These are phyloP conservation scores for Ceratorhiza oryzae-sativae DNA, from an alignment of 1,284 basidiomycete genomes.

Conservation along the genomic window DNA sequence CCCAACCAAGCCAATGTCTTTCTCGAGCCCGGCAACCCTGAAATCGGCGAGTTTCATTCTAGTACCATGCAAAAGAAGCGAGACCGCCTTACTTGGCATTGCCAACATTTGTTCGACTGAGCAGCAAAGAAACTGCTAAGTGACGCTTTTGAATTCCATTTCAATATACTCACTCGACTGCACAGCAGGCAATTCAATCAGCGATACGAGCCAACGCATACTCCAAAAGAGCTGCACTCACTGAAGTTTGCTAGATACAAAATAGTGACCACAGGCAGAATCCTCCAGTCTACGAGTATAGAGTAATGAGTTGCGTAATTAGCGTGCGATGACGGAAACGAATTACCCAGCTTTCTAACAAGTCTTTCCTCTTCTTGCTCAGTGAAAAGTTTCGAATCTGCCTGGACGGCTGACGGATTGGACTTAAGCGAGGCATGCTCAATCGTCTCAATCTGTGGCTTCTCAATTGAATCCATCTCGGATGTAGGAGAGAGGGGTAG, in stretches of 20 bases:
- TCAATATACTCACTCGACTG: slow-evolving; percentile 27
- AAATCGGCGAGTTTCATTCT: background rate
- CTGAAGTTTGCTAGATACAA: slow-evolving; percentile 44
- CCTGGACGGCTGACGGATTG: background rate
- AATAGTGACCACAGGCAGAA: slow-evolving; percentile 43
- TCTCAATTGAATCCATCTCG: slow-evolving; percentile 18
- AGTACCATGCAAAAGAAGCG: background rate
- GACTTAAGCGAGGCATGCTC: slow-evolving; percentile 17
- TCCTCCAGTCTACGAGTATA: slow-evolving; percentile 40
- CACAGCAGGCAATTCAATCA: background rate
- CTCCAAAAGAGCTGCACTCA: slow-evolving; percentile 31
- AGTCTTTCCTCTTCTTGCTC: slow-evolving; percentile 42
- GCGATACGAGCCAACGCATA: background rate
- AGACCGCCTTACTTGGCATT: slow-evolving; percentile 43
- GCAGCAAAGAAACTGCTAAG: background rate
- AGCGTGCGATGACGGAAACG: background rate
- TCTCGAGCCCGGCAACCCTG: slow-evolving; percentile 43
- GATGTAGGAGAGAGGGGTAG: background rate
- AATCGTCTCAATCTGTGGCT: slow-evolving; percentile 8
- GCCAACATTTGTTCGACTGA: slow-evolving; percentile 43
- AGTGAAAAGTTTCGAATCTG: slow-evolving; percentile 15
- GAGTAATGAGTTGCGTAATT: background rate
- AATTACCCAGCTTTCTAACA: slow-evolving; percentile 42
- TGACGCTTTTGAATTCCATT: too few relatives aligned
- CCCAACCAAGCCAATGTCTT: slow-evolving; percentile 41